phyloP scores from a whole-genome alignment of 2,329 filamentous ascomycete genomes.

The Ascochyta koolunga region DNA sequence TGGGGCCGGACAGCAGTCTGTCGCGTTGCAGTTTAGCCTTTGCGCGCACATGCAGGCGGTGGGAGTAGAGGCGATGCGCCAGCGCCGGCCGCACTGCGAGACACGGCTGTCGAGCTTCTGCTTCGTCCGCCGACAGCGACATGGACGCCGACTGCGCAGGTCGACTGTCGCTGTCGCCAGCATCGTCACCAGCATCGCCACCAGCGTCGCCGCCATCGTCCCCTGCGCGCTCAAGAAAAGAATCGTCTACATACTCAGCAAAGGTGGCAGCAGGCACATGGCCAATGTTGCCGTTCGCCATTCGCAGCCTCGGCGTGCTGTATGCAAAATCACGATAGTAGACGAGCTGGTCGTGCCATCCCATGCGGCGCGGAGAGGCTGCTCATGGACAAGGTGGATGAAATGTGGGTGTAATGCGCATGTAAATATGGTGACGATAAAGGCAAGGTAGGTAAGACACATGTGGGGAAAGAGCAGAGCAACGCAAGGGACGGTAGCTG shows the following conservation, averaged over 20 bases:
- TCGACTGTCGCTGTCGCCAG: too few relatives aligned
- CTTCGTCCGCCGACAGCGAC: too few relatives aligned
- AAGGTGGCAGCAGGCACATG: slow-evolving; percentile 56
- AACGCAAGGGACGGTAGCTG: background rate
- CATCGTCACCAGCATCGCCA: background rate
- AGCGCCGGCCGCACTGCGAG: slow-evolving; percentile 41
- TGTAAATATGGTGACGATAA: too few relatives aligned
- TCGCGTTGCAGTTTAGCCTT: slow-evolving; percentile 55
- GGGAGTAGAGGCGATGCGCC: slow-evolving; percentile 45
- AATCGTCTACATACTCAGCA: slow-evolving; percentile 57
- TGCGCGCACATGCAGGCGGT: slow-evolving; percentile 47
- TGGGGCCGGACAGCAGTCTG: slow-evolving; percentile 60
- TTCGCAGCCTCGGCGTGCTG: slow-evolving; percentile 51
- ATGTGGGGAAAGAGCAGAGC: background rate
- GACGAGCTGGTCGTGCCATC: slow-evolving; percentile 44
- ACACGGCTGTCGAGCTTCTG: slow-evolving; percentile 20
- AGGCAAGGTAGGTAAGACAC: background rate
- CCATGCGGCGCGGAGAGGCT: slow-evolving; percentile 41
- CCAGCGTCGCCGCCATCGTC: background rate
- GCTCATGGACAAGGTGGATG: slow-evolving; percentile 27
- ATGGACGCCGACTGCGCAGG: too few relatives aligned
- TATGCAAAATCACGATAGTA: slow-evolving; percentile 53
- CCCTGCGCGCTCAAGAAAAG: slow-evolving; percentile 28
- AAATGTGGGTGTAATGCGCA: too few relatives aligned
- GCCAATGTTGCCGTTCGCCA: slow-evolving; percentile 55